phyloP scores from a whole-genome alignment of 2,329 filamentous ascomycete genomes.

The Fusarium brevicatenulatum region DNA sequence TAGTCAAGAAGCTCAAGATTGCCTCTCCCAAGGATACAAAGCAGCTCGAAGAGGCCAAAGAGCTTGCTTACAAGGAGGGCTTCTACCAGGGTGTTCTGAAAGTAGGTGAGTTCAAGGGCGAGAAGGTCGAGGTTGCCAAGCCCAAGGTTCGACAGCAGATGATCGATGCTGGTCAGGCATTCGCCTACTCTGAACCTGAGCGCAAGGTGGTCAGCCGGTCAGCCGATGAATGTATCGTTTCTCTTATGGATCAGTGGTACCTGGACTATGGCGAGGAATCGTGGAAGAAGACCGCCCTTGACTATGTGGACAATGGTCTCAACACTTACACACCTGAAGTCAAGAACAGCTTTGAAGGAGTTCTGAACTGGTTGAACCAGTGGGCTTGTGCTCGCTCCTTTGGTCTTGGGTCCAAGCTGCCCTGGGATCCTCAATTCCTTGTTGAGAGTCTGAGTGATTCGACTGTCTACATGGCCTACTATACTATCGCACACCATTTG shows the following conservation, averaged over 20 bases:
- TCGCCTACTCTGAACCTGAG: slow-evolving; percentile 94
- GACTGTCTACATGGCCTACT: slow-evolving; percentile 91
- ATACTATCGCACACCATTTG: slow-evolving; percentile 73
- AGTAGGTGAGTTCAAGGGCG: slow-evolving; percentile 86
- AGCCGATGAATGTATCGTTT: slow-evolving; percentile 92
- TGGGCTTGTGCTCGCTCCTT: slow-evolving; percentile 96
- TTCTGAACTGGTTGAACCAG: slow-evolving; percentile 90
- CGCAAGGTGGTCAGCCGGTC: slow-evolving; percentile 88
- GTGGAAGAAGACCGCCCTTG: slow-evolving; percentile 81
- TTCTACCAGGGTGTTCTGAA: slow-evolving; percentile 96
- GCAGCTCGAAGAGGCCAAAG: slow-evolving; percentile 90
- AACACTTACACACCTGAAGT: slow-evolving; percentile 85
- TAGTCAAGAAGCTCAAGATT: slow-evolving; percentile 96
- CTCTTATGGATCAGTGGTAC: slow-evolving; percentile 97
- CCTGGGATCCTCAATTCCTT: slow-evolving; percentile 90
- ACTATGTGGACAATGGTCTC: slow-evolving; percentile 76
- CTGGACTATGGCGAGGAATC: slow-evolving; percentile 92
- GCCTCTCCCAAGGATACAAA: slow-evolving; percentile 94
- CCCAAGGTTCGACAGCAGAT: slow-evolving; percentile 83
- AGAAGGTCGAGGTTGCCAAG: slow-evolving; percentile 88
- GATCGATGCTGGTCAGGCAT: slow-evolving; percentile 80
- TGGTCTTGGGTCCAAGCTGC: slow-evolving; percentile 91
- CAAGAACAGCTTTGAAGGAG: slow-evolving; percentile 82
- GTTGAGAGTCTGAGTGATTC: slow-evolving; percentile 94
- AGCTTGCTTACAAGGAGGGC: slow-evolving; percentile 95